Conservation (phyloP, 352 stramenopile genomes). For the Phytopythium ostracodes region DNA sequence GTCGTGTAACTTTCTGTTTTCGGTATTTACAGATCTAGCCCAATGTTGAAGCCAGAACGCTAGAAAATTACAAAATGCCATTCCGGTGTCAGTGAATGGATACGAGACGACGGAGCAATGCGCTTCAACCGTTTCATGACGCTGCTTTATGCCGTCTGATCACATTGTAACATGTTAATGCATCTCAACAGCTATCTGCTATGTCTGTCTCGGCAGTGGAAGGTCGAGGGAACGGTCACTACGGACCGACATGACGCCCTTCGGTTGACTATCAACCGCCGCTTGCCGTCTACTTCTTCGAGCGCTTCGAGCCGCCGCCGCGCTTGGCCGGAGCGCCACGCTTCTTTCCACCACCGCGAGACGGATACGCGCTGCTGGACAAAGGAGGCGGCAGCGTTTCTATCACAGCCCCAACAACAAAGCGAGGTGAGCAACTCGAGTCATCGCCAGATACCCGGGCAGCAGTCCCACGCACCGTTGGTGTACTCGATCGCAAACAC, state of each 20-base stretch:
- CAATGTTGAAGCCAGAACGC: slow-evolving; percentile 2
- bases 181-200: not conserved
- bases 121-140: too few species aligned
- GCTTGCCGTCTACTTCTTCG: slow-evolving; percentile 22
- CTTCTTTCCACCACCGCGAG: slow-evolving; percentile 16
- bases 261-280: not conserved
- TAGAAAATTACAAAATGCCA: too few species aligned
- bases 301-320: slow-evolving; percentile 22
- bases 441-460: not conserved
- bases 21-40: slow-evolving; percentile 5
- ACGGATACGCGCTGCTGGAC: slow-evolving; percentile 9
- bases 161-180: not conserved
- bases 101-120: too few species aligned
- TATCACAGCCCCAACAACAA: slow-evolving; percentile 10
- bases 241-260: not conserved
- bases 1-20: too few species aligned
- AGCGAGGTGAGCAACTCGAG: slow-evolving; percentile 1
- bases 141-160: not conserved
- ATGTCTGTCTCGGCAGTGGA: not conserved
- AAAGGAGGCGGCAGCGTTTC: slow-evolving; percentile 48
- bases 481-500: slow-evolving; percentile 79
- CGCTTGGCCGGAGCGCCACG: slow-evolving; percentile 12
- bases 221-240: not conserved
- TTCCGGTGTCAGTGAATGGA: too few species aligned
- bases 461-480: slow-evolving; percentile 32